Base-by-base conservation (phyloP, 2,329 filamentous ascomycete species). In the Penicillium italicum region DNA sequence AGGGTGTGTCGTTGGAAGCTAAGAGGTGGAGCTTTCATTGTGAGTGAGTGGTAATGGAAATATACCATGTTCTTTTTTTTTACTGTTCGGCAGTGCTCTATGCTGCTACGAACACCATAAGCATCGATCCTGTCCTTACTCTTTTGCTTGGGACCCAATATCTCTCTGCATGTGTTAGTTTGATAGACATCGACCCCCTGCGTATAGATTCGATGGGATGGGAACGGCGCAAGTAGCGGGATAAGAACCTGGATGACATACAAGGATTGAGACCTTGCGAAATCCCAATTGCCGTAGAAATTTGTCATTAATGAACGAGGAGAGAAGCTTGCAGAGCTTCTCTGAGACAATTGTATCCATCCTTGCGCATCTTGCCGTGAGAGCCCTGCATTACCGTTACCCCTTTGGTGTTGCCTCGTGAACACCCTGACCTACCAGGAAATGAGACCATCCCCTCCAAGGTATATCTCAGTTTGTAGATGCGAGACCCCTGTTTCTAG, bases 401-500 rank as follows among this genome's bases (percentile, higher is more conserved):
- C 51, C 51, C 51, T 49, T 49, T 34, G 44, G 36, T 22, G 44
- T 53, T 53, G 51, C 51, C 51, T 49, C 30, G 51, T 12, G 51
- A 53, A 53, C 50, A 26, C 30, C 18, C 31, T 31, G 30, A 14
- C 22, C 43, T 44, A 31, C n/a, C 14, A 22, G 20, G 20, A 42
- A 50, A 42, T 22, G 37, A 4, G 12, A 47, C 12, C 4, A 34
- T 48, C 34, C 50, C 28, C 36, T 53, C 31, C 26, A 38, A 26
- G 34, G 31, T 30, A 18, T n/a, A 26, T 4, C n/a, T 24, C 6
- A 26, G 36, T 2, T 51, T 20, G 4, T 28, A 44, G 22, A 22
- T 45, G 4, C 3, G 26, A 26, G 10, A 20, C 36, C 36, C 50
- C 18, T 41, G 36, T 34, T 24, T 24, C 1, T 14, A 4, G 26